These are phyloP conservation scores for Parastagonospora avenae DNA, from an alignment of 2,329 filamentous ascomycete species.

Conservation along the genomic window DNA sequence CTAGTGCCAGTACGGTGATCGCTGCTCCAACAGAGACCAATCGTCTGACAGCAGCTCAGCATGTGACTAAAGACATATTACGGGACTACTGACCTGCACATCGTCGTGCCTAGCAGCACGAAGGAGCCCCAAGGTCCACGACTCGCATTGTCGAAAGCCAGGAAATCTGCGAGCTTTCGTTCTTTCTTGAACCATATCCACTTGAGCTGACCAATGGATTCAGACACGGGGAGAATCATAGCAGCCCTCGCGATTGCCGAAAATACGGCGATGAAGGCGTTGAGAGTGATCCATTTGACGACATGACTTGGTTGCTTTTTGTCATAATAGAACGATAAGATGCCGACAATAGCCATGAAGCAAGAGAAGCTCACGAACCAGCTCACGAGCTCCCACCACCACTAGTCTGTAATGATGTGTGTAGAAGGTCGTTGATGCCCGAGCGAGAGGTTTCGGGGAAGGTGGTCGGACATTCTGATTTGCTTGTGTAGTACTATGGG, in stretches of 20 bases:
- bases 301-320: slow-evolving; percentile 17
- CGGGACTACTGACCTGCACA: slow-evolving; percentile 13
- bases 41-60: slow-evolving; percentile 3
- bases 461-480: background rate
- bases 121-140: slow-evolving; percentile 26
- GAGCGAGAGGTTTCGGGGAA: slow-evolving; percentile 5
- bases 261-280: slow-evolving; percentile 22
- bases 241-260: slow-evolving; percentile 25
- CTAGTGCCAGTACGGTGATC: slow-evolving; percentile 17
- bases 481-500: background rate
- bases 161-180: slow-evolving; percentile 16
- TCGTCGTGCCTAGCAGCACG: slow-evolving; percentile 16
- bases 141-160: slow-evolving; percentile 20
- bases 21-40: slow-evolving; percentile 17
- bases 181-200: slow-evolving; percentile 25
- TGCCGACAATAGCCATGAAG: slow-evolving; percentile 17
- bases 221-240: slow-evolving; percentile 22
- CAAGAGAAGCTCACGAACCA: slow-evolving; percentile 15
- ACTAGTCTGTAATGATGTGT: slow-evolving; percentile 21
- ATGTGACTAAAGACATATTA: background rate
- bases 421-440: slow-evolving; percentile 19
- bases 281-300: slow-evolving; percentile 19
- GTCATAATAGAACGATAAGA: slow-evolving; percentile 17
- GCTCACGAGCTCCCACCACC: slow-evolving; percentile 26
- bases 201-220: slow-evolving; percentile 30